Evolutionary conservation across 768 basidiomycete genomes (phyloP).

Genomic region (Xerocomellus chrysenteron): DNA sequence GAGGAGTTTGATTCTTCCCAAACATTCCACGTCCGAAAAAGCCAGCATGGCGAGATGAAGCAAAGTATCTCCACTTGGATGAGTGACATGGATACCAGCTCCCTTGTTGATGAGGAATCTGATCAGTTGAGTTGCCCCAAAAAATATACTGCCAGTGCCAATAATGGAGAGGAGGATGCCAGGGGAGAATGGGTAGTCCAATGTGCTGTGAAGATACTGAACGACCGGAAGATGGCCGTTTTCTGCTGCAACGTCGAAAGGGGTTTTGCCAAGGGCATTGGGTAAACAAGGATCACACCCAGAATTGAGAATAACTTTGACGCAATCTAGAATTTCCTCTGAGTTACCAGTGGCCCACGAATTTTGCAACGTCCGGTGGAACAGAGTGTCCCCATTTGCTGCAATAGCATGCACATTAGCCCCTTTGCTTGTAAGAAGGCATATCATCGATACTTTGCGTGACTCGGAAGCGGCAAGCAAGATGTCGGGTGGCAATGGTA

Average conservation of each 20-base stretch:
- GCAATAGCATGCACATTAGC: neutral
- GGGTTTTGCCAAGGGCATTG: neutral
- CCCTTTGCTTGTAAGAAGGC: neutral
- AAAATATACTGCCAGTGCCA: too few relatives aligned
- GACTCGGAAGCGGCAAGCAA: neutral
- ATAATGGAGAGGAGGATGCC: too few relatives aligned
- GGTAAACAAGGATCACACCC: neutral
- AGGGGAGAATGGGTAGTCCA: neutral
- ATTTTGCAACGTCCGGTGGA: neutral
- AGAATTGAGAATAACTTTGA: neutral
- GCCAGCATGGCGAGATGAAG: too few relatives aligned
- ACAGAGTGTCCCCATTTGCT: neutral
- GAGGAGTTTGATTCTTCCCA: too few relatives aligned
- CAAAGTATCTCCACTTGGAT: too few relatives aligned
- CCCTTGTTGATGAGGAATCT: too few relatives aligned
- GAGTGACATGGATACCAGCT: too few relatives aligned
- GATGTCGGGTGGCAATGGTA: neutral
- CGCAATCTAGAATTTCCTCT: neutral
- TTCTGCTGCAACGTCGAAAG: neutral
- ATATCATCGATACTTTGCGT: neutral
- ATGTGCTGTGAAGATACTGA: neutral
- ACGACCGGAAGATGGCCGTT: neutral
- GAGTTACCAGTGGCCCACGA: neutral
- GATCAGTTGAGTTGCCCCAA: too few relatives aligned
- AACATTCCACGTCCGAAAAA: too few relatives aligned